Base-by-base conservation (phyloP, 345 rosid genomes). In the Salix arbutifolia region DNA sequence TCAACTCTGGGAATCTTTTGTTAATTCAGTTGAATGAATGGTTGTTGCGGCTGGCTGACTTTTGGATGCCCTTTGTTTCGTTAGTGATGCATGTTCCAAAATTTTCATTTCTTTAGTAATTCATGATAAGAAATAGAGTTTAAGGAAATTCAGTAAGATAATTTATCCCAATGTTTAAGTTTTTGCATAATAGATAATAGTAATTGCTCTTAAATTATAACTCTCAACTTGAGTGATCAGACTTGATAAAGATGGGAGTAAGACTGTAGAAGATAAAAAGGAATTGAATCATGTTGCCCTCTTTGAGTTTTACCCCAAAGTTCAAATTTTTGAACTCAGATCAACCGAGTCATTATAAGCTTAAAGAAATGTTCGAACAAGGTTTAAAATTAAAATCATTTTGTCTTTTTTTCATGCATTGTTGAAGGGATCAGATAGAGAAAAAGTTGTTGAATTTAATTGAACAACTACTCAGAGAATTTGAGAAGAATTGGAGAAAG, bases 11-110 rank as follows among this genome's bases (percentile, higher is more conserved):
- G 28, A 8, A 35, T n/a, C 4, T 53, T 25, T 10, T 71, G 37
- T 71, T 17, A 42, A 28, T 71, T 71, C 74, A 21, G 13, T 35
- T 71, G 65, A 53, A 30, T 71, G 65, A 53, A 30, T 23, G 74
- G 37, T 31, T 5, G 11, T 56, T 1, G 46, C n/a, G 30, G 46
- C 65, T 52, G 16, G 13, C 9, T 35, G 65, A 23, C 13, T 71
- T 71, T 21, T 21, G 72, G 21, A 23, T 40, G 8, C 52, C 23
- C 28, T 21, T 38, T 40, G 19, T 37, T 21, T 37, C 25, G 52
- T 21, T 58, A 28, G 18, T 40, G 44, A n/a, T 6, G 16, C 28
- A 2, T 33, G 28, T 16, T 38, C 42, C 25, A 17, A 17, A 8
- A 23, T 19, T 8, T 61, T 62, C 65, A 38, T 73, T 12, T 8